Percentiles rank a stretch among this genome's conserved stretches.
These are phyloP conservation scores for Rutstroemia sp. DNA, from an alignment of 2,329 filamentous ascomycete genomes.

Conservation along the genomic window DNA sequence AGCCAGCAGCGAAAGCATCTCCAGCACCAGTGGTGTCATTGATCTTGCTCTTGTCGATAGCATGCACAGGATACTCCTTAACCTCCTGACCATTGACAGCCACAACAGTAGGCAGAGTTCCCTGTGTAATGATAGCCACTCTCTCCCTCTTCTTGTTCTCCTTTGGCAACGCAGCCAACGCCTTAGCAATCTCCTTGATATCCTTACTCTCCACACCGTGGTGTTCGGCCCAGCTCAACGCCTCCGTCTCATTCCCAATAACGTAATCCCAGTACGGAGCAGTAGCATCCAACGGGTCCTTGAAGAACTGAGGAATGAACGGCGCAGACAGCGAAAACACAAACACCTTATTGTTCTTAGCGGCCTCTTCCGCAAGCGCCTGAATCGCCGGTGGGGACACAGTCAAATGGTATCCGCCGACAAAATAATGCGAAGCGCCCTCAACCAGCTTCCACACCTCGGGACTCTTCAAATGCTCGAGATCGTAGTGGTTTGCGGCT, in stretches of 20 bases:
- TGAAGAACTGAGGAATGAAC: constrained; percentile 97
- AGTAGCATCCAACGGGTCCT: constrained; percentile 81
- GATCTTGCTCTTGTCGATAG: constrained; percentile 71
- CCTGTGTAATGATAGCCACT: constrained; percentile 88
- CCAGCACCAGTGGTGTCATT: constrained; percentile 95
- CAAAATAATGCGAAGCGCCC: constrained; percentile 81
- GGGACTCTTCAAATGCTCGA: constrained; percentile 85
- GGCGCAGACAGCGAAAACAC: constrained; percentile 88
- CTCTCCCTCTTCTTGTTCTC: constrained; percentile 79
- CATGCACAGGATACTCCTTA: constrained; percentile 73
- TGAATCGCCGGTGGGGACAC: constrained; percentile 87
- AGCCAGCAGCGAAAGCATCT: constrained; percentile 93
- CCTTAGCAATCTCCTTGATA: constrained; percentile 76
- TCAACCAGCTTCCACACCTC: constrained; percentile 90
- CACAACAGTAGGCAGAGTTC: constrained; percentile 82
- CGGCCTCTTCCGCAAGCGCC: constrained; percentile 86
- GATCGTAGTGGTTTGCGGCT: constrained; percentile 93
- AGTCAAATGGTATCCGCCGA: constrained; percentile 96
- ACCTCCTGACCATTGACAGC: constrained; percentile 67
- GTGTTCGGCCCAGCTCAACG: constrained; percentile 75
- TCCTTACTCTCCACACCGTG: constrained; percentile 70
- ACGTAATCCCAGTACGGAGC: constrained; percentile 92
- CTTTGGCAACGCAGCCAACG: constrained; percentile 85
- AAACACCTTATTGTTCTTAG: constrained; percentile 82
- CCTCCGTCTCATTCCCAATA: constrained; percentile 96